Conservation (phyloP, 1,139 yeast species). For the Scheffersomyces illinoinensis region DNA sequence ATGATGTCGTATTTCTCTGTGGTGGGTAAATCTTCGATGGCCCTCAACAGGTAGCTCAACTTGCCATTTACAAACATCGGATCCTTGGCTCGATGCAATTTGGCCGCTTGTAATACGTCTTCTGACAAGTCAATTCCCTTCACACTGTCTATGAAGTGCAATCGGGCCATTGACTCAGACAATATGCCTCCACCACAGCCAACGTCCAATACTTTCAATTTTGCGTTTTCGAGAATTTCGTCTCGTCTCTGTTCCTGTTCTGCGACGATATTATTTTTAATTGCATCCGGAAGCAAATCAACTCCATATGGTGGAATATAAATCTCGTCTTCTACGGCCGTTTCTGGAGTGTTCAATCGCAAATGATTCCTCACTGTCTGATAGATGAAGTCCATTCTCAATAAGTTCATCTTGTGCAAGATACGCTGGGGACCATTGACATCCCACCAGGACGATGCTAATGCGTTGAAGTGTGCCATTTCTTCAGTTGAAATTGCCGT, state of each 20-base stretch:
- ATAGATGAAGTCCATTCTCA: constrained; percentile 83
- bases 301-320: constrained; percentile 79
- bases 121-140: constrained; percentile 83
- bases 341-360: constrained; percentile 39
- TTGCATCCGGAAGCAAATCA: constrained; percentile 60
- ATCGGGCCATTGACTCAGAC: constrained; percentile 82
- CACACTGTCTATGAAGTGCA: constrained; percentile 62
- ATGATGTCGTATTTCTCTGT: constrained; percentile 65
- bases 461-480: constrained; percentile 73
- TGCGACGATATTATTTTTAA: constrained; percentile 45
- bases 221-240: constrained; percentile 32
- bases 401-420: constrained; percentile 88
- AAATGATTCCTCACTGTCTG: constrained; percentile 54
- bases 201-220: constrained; percentile 69
- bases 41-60: constrained; percentile 57
- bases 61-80: constrained; percentile 49
- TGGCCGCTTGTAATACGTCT: constrained; percentile 82
- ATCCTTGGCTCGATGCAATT: constrained; percentile 63
- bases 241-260: constrained; percentile 50
- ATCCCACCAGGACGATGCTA: constrained; percentile 97
- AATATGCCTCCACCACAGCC: constrained; percentile 99
- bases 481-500: constrained; percentile 52
- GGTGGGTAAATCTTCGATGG: constrained; percentile 58
- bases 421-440: constrained; percentile 89
- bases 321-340: constrained; percentile 46